phyloP scores from a whole-genome alignment of 345 rosid species.

The Murraya koenigii region DNA sequence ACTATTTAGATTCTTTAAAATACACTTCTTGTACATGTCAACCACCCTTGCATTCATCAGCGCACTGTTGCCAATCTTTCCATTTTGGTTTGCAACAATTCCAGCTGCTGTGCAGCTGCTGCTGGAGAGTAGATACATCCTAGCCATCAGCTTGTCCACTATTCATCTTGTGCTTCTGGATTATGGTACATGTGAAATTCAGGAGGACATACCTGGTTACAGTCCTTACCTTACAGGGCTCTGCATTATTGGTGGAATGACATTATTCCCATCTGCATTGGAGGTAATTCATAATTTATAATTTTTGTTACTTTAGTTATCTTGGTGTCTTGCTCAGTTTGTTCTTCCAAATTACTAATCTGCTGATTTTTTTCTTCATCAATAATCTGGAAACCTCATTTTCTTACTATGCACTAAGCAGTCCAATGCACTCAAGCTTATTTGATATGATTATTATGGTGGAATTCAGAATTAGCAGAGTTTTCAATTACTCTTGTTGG shows the following conservation, averaged over 20 bases:
- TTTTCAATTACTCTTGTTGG: not conserved
- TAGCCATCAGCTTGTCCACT: slow-evolving; percentile 56
- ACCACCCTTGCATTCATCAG: slow-evolving; percentile 79
- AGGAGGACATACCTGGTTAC: slow-evolving; percentile 87
- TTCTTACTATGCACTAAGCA: not conserved
- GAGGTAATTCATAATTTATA: slow-evolving; percentile 50
- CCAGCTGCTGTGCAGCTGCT: slow-evolving; percentile 73
- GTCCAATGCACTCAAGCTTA: not conserved
- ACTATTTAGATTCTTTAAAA: slow-evolving; percentile 68
- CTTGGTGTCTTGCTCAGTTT: not conserved
- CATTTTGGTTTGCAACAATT: slow-evolving; percentile 83
- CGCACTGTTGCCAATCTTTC: slow-evolving; percentile 78
- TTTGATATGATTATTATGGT: not conserved
- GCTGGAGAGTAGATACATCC: slow-evolving; percentile 69
- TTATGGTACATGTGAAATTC: slow-evolving; percentile 83
- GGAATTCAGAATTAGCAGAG: not conserved
- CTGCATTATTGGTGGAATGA: slow-evolving; percentile 95
- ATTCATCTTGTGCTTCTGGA: slow-evolving; percentile 77
- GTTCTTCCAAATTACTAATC: not conserved
- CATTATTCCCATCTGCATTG: slow-evolving; percentile 86
- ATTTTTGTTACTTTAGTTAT: not conserved
- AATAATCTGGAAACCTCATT: not conserved
- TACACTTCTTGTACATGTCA: slow-evolving; percentile 86
- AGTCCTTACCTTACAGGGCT: slow-evolving; percentile 83
- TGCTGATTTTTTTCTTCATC: not conserved